A percentile compares a stretch with the other conserved stretches of the same genome.
phyloP scores from a whole-genome alignment of 2,329 filamentous ascomycete genomes.

The Rachicladosporium sp. region DNA sequence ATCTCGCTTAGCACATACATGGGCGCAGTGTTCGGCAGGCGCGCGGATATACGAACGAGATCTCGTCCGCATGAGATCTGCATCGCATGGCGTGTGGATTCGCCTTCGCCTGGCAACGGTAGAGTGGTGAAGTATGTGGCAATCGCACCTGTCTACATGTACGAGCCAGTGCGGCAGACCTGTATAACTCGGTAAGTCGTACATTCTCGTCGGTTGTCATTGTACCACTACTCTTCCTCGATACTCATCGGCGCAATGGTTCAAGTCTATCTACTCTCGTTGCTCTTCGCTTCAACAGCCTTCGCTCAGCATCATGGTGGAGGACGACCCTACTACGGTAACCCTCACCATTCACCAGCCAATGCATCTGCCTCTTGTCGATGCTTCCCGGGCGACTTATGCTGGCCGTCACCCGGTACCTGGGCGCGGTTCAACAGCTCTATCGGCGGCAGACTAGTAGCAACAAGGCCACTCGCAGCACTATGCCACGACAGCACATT shows the following conservation, averaged over 20 bases:
- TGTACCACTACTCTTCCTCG: not conserved
- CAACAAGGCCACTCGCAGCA: constrained; percentile 40
- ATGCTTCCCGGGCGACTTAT: constrained; percentile 40
- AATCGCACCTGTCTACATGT: too few relatives aligned
- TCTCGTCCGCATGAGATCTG: too few relatives aligned
- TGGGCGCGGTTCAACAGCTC: constrained; percentile 44
- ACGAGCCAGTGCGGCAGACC: too few relatives aligned
- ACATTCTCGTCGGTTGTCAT: too few relatives aligned
- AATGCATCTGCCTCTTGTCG: constrained; percentile 24
- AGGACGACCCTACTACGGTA: not conserved
- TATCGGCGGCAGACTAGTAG: constrained; percentile 39
- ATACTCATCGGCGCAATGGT: not conserved
- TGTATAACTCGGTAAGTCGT: too few relatives aligned
- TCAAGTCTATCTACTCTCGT: not conserved
- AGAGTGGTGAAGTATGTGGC: too few relatives aligned
- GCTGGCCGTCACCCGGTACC: constrained; percentile 37
- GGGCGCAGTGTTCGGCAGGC: too few relatives aligned
- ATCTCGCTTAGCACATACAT: too few relatives aligned
- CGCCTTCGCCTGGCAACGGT: too few relatives aligned
- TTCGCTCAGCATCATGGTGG: not conserved
- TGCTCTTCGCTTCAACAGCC: not conserved
- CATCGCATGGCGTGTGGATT: too few relatives aligned
- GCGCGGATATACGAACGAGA: too few relatives aligned
- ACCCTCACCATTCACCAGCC: not conserved
- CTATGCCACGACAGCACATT: constrained; percentile 35